Evolutionary conservation across 129 eudicot species (phyloP), one percentile per base, ranked within the genome.

Genomic region (Tanacetum coccineum): DNA sequence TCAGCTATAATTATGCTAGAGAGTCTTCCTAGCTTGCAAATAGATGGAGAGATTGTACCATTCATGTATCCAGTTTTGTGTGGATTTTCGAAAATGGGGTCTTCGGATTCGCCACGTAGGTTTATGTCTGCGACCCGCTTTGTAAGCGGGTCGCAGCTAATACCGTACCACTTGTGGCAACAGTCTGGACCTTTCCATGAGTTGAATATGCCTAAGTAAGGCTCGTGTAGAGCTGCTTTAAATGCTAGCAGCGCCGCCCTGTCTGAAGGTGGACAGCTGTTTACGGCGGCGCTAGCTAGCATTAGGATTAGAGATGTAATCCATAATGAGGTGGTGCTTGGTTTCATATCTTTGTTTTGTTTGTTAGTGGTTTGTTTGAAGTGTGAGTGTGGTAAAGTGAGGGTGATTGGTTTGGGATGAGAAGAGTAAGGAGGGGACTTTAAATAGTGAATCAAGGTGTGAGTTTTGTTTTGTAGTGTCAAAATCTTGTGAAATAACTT

Each of bases 41-140:
- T 80, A 42, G 85, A 78, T 30, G 95, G 92, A 3, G 98, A 93
- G 40, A 93, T 88, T 0, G 87, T 42, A 1, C 98, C 96, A 53
- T 83, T 88, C 98, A 93, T 93, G 72, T 78, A 82, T 59, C 98
- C 98, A 28, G 96, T 81, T 39, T 86, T 87, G 73, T 62, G 88
- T 0, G 89, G 81, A 50, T 72, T 80, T 7, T 80, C 65, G 70
- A 86, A 93, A 28, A 93, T 84, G 39, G 96, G 95, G 49, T 93
- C 98, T 68, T 93, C 96, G 14, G 96, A 88, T 61, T 86, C 96
- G 22, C 96, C 98, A 0, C 98, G 91, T 13, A 93, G 91, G 75
- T 81, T 87, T 49, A 91, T 93, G 50, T 84, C 99, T 6, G 96
- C 99, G 15, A 93, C 99, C 18, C 90, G 86, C 70, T 67, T 82